Evolutionary conservation across 306 rosid species (phyloP), one percentile per base, ranked within the genome.

Genomic region (Cicer cuneatum): DNA sequence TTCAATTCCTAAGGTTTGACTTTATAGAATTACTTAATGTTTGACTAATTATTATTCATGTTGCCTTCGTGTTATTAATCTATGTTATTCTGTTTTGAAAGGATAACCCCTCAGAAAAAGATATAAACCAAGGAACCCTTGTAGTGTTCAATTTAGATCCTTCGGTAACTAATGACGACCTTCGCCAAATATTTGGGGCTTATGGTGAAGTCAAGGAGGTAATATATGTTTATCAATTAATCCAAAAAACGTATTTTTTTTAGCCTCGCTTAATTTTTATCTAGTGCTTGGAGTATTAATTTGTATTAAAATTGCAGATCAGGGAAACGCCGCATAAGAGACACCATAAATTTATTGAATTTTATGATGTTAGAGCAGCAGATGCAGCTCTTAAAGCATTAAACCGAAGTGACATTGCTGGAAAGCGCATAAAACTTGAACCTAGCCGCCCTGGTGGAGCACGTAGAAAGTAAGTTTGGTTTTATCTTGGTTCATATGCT

Each of bases 391-490:
- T 93, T 39, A 86, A 88, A 79, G 93, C 95, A 77, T 84, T 93
- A 81, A 93, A 93, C 82, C 83, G 97, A 81, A 85, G 98, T 79
- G 98, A 93, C 79, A 93, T 93, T 72, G 98, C 97, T 67, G 98
- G 98, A 68, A 93, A 93, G 69, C 93, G 97, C 71, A 93, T 93
- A 79, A 93, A 93, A 74, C 98, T 93, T 40, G 98, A 93, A 89
- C 98, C 97, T 7, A 93, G 98, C 76, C 98, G 98, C 51, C 98
- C 98, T 76, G 98, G 98, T 57, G 98, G 98, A 79, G 95, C 97
- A 29, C 98, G 98, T 64, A 85, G 98, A 81, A 93, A 82, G 98
- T 93, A 85, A 86, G 92, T 72, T 24, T 51, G 8, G 68, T 69
- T 56, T 53, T 71, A 24, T 78, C 49, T 69, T 78, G 13, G 16